These are phyloP conservation scores for Cylindrotheca fusiformis DNA, from an alignment of 108 stramenopile species.

Conservation along the genomic window DNA sequence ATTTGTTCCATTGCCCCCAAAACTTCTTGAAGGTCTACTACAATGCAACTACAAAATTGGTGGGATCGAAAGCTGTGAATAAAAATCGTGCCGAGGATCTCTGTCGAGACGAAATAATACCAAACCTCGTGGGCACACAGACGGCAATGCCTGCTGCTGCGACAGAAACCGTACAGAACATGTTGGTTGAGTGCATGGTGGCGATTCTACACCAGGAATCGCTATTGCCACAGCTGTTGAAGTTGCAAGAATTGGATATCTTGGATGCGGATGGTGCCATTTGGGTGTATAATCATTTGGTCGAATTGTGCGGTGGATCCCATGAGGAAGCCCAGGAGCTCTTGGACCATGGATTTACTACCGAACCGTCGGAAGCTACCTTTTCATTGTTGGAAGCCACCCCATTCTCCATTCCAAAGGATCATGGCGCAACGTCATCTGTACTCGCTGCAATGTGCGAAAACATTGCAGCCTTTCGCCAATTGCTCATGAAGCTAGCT, in stretches of 20 bases:
- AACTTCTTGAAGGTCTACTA: slow-evolving; percentile 62
- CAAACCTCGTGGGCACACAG: no score
- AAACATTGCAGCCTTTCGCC: slow-evolving; percentile 5
- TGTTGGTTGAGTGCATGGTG: neutral
- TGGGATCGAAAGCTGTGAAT: slow-evolving; percentile 15
- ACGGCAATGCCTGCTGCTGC: no score
- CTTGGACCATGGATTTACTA: neutral
- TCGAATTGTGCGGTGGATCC: slow-evolving; percentile 48
- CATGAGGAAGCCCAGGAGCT: slow-evolving; percentile 35
- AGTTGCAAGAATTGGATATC: slow-evolving; percentile 56
- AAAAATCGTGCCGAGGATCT: slow-evolving; percentile 13
- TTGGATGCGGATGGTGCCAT: slow-evolving; percentile 74
- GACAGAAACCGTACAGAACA: no score
- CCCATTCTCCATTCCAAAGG: slow-evolving; percentile 11
- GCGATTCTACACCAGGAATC: slow-evolving; percentile 30
- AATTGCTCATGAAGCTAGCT: neutral
- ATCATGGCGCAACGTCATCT: slow-evolving; percentile 9
- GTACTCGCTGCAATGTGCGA: slow-evolving; percentile 16
- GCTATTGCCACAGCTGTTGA: slow-evolving; percentile 35
- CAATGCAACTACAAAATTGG: no score
- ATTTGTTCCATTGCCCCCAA: slow-evolving; percentile 48
- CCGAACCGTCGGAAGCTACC: neutral
- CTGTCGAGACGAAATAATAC: no score
- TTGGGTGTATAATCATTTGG: slow-evolving; percentile 48
- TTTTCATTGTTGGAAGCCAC: slow-evolving; percentile 13